Evolutionary conservation across 2,329 filamentous ascomycete species (phyloP), one percentile per base, ranked within the genome.

Genomic region (Geosmithia flava): DNA sequence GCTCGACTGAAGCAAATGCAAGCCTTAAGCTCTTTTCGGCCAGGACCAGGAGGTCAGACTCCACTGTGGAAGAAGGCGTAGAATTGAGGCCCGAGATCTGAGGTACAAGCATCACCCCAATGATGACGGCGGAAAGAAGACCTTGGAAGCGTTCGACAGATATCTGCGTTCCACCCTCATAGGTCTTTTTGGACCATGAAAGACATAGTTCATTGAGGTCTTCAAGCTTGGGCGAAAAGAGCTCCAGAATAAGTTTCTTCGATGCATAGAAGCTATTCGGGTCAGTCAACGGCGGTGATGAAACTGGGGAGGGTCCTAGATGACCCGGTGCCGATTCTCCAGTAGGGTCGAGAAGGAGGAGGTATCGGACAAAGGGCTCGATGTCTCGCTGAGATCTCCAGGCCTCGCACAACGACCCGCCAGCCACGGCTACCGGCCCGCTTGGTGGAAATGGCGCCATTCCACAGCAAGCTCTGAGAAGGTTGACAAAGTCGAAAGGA

Each of bases 401-500:
- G 2, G 70, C 66, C 49, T 77, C 72, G 10, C 66, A 63, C 41
- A 80, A 64, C 1, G 65, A 54, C 0, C 74, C 72, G 7, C 72
- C 71, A n/a, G 41, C 8, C 20, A 42, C 23, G n/a, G 27, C 42
- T 3, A 48, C 15, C 19, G 29, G 29, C 37, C 2, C 16, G 5
- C 46, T 37, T 7, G 33, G 23, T 4, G 56, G 48, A 17, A 73
- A 50, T 6, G 59, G 54, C 4, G 62, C 55, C 30, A 63, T 55
- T 10, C 86, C 85, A 39, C 84, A 80, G 55, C 85, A 87, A 16
- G 76, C 73, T 51, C 79, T 69, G n/a, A 95, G 61, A 4, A 95
- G 65, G 53, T 79, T 80, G 39, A 85, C 65, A 20, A 95, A 62
- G 53, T 89, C 79, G 30, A 74, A 59, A 3, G 85, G 79, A 16